These are phyloP conservation scores for Tritrichomonas musculus DNA, from an alignment of 208 protist species.

Conservation along the genomic window DNA sequence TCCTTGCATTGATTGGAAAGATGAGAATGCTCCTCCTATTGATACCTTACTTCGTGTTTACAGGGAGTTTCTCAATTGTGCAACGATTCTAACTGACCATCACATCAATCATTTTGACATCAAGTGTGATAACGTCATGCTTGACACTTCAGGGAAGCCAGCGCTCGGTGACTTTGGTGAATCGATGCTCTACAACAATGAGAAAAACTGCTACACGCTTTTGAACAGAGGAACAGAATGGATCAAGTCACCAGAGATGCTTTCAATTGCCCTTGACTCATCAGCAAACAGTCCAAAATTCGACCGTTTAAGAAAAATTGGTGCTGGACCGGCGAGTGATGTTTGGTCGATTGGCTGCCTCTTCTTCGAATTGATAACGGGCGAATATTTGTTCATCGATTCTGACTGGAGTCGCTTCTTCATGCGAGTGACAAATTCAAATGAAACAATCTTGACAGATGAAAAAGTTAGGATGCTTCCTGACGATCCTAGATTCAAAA, in stretches of 20 bases:
- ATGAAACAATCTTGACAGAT: background rate
- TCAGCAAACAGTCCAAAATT: background rate
- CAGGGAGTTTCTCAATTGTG: background rate
- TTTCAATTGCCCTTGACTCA: background rate
- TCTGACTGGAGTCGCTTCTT: background rate
- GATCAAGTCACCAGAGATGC: slow-evolving; percentile 29
- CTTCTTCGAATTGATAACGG: slow-evolving; percentile 42
- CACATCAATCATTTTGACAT: slow-evolving; percentile 16
- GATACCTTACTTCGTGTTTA: background rate
- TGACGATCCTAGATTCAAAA: background rate
- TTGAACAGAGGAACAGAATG: slow-evolving; percentile 30
- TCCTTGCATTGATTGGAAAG: too few relatives aligned
- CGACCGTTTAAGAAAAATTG: background rate
- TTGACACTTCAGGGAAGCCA: background rate
- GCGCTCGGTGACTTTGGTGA: slow-evolving; percentile 11
- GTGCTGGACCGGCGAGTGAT: slow-evolving; percentile 12
- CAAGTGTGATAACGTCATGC: background rate
- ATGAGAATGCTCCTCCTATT: background rate
- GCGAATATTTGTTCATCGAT: slow-evolving; percentile 42
- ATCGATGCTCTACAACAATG: background rate
- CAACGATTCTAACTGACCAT: background rate
- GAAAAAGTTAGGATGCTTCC: background rate
- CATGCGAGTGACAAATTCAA: background rate
- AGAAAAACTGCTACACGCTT: background rate
- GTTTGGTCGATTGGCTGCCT: slow-evolving; percentile 46